These are phyloP conservation scores for Alternaria gansuensis DNA, from an alignment of 2,329 filamentous ascomycete genomes.

Conservation along the genomic window DNA sequence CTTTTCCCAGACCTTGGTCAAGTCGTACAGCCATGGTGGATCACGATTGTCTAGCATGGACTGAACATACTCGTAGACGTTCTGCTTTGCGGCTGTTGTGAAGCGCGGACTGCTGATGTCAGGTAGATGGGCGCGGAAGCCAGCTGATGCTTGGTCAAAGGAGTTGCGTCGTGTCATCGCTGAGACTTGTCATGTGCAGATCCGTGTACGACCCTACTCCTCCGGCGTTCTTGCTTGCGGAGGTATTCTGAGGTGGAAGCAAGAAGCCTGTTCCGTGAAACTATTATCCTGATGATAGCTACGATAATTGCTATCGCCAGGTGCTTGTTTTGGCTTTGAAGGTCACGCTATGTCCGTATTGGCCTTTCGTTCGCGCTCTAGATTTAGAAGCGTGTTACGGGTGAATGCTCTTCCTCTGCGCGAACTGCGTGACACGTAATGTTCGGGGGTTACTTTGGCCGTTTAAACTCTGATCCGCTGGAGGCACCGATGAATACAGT, in stretches of 20 bases:
- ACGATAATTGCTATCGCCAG: neutral
- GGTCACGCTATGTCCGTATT: slow-evolving; percentile 5
- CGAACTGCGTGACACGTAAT: neutral
- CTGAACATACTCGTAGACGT: slow-evolving; percentile 69
- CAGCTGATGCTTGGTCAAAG: slow-evolving; percentile 40
- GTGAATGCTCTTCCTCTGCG: slow-evolving; percentile 25
- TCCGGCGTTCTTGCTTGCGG: neutral
- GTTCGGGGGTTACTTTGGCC: neutral
- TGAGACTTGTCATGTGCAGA: neutral
- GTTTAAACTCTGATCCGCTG: neutral
- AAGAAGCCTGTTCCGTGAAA: slow-evolving; percentile 2
- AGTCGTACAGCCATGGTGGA: slow-evolving; percentile 69
- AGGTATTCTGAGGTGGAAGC: neutral
- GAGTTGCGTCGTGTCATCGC: slow-evolving; percentile 34
- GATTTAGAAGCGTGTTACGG: slow-evolving; percentile 13
- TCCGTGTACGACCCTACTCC: neutral
- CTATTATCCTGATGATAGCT: slow-evolving; percentile 2
- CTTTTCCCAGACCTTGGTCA: slow-evolving; percentile 52
- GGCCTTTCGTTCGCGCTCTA: neutral
- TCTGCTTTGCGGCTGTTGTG: slow-evolving; percentile 68
- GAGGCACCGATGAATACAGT: neutral
- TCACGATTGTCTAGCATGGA: slow-evolving; percentile 66
- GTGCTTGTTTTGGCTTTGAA: slow-evolving; percentile 19
- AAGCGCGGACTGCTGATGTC: slow-evolving; percentile 70
- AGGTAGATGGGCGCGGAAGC: slow-evolving; percentile 68